Evolutionary conservation across 2,329 filamentous ascomycete species (phyloP).

Genomic region (Alternaria sp.): DNA sequence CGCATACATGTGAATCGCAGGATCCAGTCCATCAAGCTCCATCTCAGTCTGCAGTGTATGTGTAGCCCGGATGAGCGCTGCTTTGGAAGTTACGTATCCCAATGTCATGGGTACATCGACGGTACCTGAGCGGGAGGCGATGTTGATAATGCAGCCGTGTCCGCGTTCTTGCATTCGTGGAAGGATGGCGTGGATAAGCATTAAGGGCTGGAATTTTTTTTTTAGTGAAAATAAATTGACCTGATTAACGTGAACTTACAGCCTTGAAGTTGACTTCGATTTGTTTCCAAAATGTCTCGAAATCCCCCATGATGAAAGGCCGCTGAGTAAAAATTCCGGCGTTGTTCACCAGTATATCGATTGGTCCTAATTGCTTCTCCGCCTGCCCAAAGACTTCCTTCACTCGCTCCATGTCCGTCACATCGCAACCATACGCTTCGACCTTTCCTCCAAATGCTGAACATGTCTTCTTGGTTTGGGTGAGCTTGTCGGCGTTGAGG

Average conservation of each 20-base stretch:
- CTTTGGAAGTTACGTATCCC: slow-evolving; percentile 40
- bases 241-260: neutral
- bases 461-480: slow-evolving; percentile 34
- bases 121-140: slow-evolving; percentile 38
- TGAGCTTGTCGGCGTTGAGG: slow-evolving; percentile 26
- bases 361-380: slow-evolving; percentile 31
- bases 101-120: slow-evolving; percentile 45
- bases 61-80: slow-evolving; percentile 39
- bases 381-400: slow-evolving; percentile 24
- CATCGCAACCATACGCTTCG: slow-evolving; percentile 32
- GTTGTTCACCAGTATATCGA: slow-evolving; percentile 42
- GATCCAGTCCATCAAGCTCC: slow-evolving; percentile 38
- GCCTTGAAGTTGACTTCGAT: slow-evolving; percentile 47
- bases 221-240: neutral
- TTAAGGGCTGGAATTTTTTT: slow-evolving; percentile 26
- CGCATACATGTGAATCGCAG: slow-evolving; percentile 39
- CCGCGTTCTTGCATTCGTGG: slow-evolving; percentile 34
- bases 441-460: slow-evolving; percentile 30
- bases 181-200: slow-evolving; percentile 36
- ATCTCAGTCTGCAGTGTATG: slow-evolving; percentile 44
- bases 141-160: slow-evolving; percentile 44
- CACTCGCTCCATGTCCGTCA: slow-evolving; percentile 24
- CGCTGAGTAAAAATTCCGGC: slow-evolving; percentile 39
- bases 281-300: slow-evolving; percentile 39
- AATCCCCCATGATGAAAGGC: slow-evolving; percentile 38